phyloP scores from a whole-genome alignment of 2,329 filamentous ascomycete species.

The Colletotrichum destructivum region DNA sequence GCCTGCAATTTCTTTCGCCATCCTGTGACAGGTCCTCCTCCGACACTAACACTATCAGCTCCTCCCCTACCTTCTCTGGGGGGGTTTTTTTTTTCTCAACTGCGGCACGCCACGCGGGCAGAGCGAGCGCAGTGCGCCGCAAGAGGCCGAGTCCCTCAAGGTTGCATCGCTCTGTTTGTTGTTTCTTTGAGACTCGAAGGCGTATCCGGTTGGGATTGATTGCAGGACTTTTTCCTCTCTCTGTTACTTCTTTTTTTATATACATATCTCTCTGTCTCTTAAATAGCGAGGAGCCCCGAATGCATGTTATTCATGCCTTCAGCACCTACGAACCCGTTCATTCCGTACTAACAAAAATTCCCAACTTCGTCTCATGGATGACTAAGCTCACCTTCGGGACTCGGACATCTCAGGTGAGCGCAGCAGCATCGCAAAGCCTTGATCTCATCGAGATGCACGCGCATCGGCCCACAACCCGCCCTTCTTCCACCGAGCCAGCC shows the following conservation, averaged over 20 bases:
- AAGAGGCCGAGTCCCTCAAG: constrained; percentile 1
- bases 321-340: background rate
- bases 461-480: constrained; percentile 36
- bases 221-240: no score
- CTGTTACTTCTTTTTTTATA: background rate
- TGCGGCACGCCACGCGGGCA: constrained; percentile 29
- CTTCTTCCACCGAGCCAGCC: constrained; percentile 22
- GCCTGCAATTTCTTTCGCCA: no score
- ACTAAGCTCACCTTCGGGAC: constrained; percentile 18
- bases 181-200: background rate
- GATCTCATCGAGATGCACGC: constrained; percentile 34
- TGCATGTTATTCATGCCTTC: no score
- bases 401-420: background rate
- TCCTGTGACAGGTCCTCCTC: no score
- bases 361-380: background rate
- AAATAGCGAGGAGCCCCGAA: background rate
- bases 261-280: background rate
- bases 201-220: no score
- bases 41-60: background rate
- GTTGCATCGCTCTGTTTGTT: background rate
- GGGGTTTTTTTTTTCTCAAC: constrained; percentile 4
- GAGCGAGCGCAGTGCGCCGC: constrained; percentile 9
- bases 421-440: constrained; percentile 16
- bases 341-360: background rate
- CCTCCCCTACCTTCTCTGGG: background rate